Evolutionary conservation across 768 basidiomycete genomes (phyloP).

Genomic region (Leucosporidium scottii): DNA sequence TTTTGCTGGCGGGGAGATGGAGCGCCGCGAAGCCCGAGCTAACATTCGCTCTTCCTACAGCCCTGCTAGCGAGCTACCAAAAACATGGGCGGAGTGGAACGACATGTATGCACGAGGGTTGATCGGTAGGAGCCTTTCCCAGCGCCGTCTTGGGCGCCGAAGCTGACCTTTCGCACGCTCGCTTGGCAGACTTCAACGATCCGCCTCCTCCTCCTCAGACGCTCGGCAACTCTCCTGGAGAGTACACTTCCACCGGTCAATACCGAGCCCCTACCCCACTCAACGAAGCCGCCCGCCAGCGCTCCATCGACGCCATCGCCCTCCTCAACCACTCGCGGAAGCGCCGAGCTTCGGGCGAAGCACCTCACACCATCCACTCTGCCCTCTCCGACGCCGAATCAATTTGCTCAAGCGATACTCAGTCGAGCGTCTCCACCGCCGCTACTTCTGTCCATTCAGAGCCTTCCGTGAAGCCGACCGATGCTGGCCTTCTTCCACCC

Average conservation of each 20-base stretch:
- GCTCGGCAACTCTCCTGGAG: constrained; percentile 5
- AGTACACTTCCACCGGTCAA: constrained; percentile 5
- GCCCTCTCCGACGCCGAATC: neutral
- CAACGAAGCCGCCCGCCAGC: constrained; percentile 19
- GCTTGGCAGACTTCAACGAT: constrained; percentile 16
- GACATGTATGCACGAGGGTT: constrained; percentile 8
- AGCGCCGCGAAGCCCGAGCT: no score
- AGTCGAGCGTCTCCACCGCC: neutral
- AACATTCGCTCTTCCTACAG: neutral
- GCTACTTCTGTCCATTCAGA: neutral
- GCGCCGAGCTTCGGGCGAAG: neutral
- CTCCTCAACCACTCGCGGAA: neutral
- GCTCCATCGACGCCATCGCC: constrained; percentile 22
- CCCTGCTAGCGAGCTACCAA: constrained; percentile 20
- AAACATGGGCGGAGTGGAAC: constrained; percentile 27
- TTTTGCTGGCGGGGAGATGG: no score
- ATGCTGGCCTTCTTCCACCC: no score
- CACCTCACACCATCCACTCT: neutral
- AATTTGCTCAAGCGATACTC: neutral
- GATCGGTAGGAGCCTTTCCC: neutral
- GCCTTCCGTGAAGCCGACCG: no score
- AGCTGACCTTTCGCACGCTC: neutral
- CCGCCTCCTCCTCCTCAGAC: constrained; percentile 28
- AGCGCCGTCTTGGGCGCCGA: neutral
- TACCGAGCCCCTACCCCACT: constrained; percentile 13